phyloP scores from a whole-genome alignment of 106 monocot species.

The Acanthochlamys bracteata region DNA sequence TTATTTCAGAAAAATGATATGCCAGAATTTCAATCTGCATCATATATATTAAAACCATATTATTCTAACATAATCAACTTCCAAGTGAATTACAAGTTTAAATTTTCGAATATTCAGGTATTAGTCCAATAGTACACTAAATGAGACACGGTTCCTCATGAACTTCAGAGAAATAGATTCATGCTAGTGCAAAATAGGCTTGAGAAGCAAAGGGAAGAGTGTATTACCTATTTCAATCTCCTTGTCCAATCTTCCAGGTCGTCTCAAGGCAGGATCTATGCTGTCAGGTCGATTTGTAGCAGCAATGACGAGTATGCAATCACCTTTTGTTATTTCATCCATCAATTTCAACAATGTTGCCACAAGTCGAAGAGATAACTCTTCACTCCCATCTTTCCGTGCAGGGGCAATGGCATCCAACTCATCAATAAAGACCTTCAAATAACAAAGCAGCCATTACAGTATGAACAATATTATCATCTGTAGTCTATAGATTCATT shows the following conservation, averaged over 20 bases:
- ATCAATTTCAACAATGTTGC: slow-evolving; percentile 69
- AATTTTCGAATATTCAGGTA: too few relatives aligned
- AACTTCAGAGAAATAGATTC: not conserved
- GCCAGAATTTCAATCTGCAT: too few relatives aligned
- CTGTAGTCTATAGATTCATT: too few relatives aligned
- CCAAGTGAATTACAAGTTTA: too few relatives aligned
- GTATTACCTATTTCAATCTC: slow-evolving; percentile 89
- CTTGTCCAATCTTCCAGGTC: slow-evolving; percentile 74
- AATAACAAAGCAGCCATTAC: slow-evolving; percentile 14
- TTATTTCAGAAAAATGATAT: too few relatives aligned
- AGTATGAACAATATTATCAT: not conserved
- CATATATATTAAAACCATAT: too few relatives aligned
- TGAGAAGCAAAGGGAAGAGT: not conserved
- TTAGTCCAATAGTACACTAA: too few relatives aligned
- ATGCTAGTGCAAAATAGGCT: not conserved
- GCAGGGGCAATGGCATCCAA: slow-evolving; percentile 95
- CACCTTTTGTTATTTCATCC: slow-evolving; percentile 58
- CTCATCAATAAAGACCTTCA: slow-evolving; percentile 96
- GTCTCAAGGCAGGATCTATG: slow-evolving; percentile 87
- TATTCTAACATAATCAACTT: too few relatives aligned
- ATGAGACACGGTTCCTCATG: too few relatives aligned
- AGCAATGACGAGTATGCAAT: slow-evolving; percentile 76
- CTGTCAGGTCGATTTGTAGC: slow-evolving; percentile 94
- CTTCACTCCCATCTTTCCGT: slow-evolving; percentile 77
- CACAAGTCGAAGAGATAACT: slow-evolving; percentile 75